Evolutionary conservation across 2,329 filamentous ascomycete species (phyloP).

Genomic region (Cladosporium sp.): DNA sequence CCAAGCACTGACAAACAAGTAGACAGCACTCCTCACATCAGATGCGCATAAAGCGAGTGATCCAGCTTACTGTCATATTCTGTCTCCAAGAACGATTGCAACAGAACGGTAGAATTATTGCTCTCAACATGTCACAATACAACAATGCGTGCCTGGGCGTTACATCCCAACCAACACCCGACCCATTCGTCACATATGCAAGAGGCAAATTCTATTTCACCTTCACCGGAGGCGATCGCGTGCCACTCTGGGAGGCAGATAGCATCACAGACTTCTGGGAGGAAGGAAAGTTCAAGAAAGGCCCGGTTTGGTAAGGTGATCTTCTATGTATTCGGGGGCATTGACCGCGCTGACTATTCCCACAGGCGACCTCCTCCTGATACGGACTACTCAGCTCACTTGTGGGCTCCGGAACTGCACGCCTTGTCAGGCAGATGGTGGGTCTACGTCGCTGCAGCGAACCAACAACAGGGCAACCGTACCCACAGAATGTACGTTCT

Average conservation of each 20-base stretch:
- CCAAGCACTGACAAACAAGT: too few relatives aligned
- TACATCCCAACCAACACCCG: constrained; percentile 38
- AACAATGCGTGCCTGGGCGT: constrained; percentile 39
- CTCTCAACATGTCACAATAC: constrained; percentile 16
- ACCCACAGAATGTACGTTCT: constrained; percentile 46
- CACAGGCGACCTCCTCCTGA: constrained; percentile 39
- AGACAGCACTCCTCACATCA: background rate
- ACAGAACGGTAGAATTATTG: too few relatives aligned
- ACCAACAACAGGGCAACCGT: constrained; percentile 40
- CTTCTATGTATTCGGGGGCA: background rate
- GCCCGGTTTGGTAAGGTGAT: constrained; percentile 34
- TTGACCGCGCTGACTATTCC: background rate
- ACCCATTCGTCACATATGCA: constrained; percentile 43
- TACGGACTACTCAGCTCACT: constrained; percentile 40
- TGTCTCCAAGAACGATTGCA: too few relatives aligned
- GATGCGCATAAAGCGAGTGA: background rate
- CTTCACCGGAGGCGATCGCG: constrained; percentile 41
- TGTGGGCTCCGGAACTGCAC: constrained; percentile 57
- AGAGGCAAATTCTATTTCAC: constrained; percentile 44
- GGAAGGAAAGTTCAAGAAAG: constrained; percentile 29
- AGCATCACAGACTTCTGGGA: constrained; percentile 35
- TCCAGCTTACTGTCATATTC: background rate
- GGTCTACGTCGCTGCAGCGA: constrained; percentile 46
- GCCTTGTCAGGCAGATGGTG: constrained; percentile 50
- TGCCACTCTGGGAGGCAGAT: constrained; percentile 42